phyloP scores from a whole-genome alignment of 106 monocot genomes.

The Dendrobium huoshanense region DNA sequence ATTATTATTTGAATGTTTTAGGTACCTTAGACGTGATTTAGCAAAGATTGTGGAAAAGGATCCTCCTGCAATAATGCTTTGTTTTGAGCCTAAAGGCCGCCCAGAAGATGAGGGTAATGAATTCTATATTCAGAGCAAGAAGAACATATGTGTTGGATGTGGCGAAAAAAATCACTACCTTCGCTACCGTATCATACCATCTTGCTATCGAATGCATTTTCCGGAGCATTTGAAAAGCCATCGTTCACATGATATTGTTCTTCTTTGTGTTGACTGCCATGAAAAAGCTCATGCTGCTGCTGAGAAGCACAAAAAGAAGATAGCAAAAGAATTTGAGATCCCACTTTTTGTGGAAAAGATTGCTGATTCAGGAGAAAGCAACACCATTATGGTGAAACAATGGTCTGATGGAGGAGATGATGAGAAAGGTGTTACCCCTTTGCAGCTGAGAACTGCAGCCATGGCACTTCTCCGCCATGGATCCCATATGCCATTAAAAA shows the following conservation, averaged over 20 bases:
- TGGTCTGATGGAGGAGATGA: conserved; percentile 10
- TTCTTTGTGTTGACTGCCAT: conserved; percentile 96
- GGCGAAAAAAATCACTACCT: conserved; percentile 90
- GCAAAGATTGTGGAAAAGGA: conserved; percentile 77
- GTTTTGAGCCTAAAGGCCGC: conserved; percentile 95
- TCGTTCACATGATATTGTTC: conserved; percentile 94
- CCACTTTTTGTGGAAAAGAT: conserved; percentile 89
- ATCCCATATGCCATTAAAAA: conserved; percentile 63
- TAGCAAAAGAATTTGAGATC: conserved; percentile 66
- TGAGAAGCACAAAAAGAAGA: conserved; percentile 81
- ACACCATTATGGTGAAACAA: conserved; percentile 15
- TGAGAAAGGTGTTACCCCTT: conserved; percentile 68
- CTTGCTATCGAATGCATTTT: conserved; percentile 96
- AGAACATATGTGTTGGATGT: conserved; percentile 95
- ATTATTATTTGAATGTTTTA: conserved; percentile 8
- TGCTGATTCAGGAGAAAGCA: conserved; percentile 47
- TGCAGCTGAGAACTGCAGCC: conserved; percentile 87
- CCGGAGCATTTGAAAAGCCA: conserved; percentile 99
- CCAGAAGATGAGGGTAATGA: conserved; percentile 98
- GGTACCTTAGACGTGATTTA: conserved; percentile 74
- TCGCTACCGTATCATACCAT: conserved; percentile 92
- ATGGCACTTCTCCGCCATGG: conserved; percentile 95
- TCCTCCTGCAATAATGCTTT: conserved; percentile 91
- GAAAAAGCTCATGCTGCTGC: conserved; percentile 91
- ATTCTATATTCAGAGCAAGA: conserved; percentile 95